Evolutionary conservation across 2,329 filamentous ascomycete genomes (phyloP).

Genomic region (Botrytis byssoidea): DNA sequence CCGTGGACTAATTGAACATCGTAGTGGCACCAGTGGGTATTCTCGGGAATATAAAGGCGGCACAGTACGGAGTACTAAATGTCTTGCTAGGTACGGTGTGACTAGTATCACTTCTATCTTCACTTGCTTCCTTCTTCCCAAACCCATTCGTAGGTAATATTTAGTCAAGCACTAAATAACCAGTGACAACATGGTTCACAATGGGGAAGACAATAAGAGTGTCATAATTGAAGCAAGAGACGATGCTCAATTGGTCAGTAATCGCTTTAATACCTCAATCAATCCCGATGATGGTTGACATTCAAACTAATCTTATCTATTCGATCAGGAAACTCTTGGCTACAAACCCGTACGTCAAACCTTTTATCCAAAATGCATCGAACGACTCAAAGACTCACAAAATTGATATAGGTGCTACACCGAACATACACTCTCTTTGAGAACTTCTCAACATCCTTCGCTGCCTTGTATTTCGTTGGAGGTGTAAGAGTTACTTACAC

Average conservation of each 20-base stretch:
- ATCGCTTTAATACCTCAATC: background rate
- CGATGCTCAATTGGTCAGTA: slow-evolving; percentile 21
- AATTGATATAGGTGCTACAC: slow-evolving; percentile 42
- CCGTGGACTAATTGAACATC: background rate
- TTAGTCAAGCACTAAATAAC: background rate
- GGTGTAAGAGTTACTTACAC: slow-evolving; percentile 60
- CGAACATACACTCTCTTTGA: slow-evolving; percentile 57
- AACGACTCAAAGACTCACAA: slow-evolving; percentile 17
- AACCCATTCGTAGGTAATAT: background rate
- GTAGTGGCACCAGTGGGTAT: background rate
- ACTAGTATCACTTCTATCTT: background rate
- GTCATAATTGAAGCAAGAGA: slow-evolving; percentile 17
- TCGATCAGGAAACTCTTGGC: slow-evolving; percentile 47
- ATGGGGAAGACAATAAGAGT: slow-evolving; percentile 16
- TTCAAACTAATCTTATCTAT: slow-evolving; percentile 21
- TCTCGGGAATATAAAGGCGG: slow-evolving; percentile 1
- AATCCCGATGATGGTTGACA: background rate
- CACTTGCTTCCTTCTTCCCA: background rate
- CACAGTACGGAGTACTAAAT: background rate
- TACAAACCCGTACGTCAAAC: slow-evolving; percentile 51
- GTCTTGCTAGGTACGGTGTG: background rate
- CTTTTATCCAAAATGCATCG: background rate
- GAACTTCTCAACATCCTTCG: slow-evolving; percentile 59
- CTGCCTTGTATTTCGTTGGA: slow-evolving; percentile 60
- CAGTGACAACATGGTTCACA: slow-evolving; percentile 6